Base-by-base conservation (phyloP, 805 yeast genomes). In the Saccharomycopsis sp. region DNA sequence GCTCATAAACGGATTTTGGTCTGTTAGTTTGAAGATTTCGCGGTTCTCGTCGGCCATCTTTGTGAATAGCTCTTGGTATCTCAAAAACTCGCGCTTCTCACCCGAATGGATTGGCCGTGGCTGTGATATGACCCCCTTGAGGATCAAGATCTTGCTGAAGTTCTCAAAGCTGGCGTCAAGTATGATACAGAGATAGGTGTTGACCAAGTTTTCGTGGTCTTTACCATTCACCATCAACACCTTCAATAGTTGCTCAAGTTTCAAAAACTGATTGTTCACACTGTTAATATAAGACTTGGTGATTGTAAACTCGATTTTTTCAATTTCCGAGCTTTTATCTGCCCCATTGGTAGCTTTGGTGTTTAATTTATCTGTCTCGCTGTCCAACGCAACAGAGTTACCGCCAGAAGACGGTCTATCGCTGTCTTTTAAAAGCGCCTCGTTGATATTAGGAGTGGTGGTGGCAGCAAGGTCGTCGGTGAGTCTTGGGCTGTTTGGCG, bases 181-280 rank as follows among this genome's bases (percentile, higher is more conserved):
- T 54, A 89, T 76, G 14, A 87, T 72, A 57, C 77, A 75, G 66
- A 88, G 80, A 68, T 89, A 89, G 65, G 77, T 81, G 52, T 81
- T 79, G 1, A 87, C 82, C 21, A 89, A 76, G 7, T 75, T 77
- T 56, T 79, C 81, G 56, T 79, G 77, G n/a, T 95, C 95, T n/a
- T 80, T 77, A 4, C 76, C 70, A 12, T 84, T 82, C 0, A 87
- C 80, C 68, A 85, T 73, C 34, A 90, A 68, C 2, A 89, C 79
- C 66, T 87, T 87, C 58, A 90, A 73, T n/a, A 90, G 69, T 1
- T 80, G 74, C 64, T 88, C 92, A 1, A 87, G 67, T 23, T 73
- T 70, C n/a, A 67, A 64, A 20, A 71, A 69, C 34, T 73, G 66
- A 64, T 72, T 67, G 57, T 73, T 75, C 24, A 83, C 81, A 61